Conservation (phyloP, 495 filamentous ascomycete species). For the Darksidea phi region DNA sequence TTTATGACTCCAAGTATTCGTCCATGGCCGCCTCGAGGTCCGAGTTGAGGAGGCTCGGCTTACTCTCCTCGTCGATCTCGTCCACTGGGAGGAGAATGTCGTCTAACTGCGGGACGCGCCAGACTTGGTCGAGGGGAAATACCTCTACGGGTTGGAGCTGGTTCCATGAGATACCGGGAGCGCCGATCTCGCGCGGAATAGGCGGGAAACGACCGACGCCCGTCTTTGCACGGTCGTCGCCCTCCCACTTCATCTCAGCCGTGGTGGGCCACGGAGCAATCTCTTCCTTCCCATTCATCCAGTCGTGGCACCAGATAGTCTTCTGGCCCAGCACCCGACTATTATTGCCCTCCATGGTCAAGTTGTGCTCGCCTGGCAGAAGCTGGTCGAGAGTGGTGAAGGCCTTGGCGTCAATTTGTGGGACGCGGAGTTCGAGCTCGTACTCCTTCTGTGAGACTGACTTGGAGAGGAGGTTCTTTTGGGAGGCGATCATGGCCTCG, state of each 20-base stretch:
- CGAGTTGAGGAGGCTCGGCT: constrained; percentile 19
- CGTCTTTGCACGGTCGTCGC: constrained; percentile 35
- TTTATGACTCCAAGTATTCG: constrained; percentile 8
- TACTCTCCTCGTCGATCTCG: constrained; percentile 30
- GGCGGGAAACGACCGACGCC: constrained; percentile 28
- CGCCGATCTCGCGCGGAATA: constrained; percentile 30
- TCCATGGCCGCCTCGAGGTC: constrained; percentile 29
- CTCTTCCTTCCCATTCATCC: constrained; percentile 29
- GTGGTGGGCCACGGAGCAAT: constrained; percentile 31
- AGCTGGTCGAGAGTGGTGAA: background rate
- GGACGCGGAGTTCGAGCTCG: background rate
- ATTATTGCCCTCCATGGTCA: constrained; percentile 9
- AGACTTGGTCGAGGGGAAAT: constrained; percentile 23
- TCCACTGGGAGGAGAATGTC: constrained; percentile 34
- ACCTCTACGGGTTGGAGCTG: constrained; percentile 20
- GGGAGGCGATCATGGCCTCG: constrained; percentile 17
- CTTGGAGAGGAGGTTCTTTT: background rate
- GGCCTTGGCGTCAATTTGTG: background rate
- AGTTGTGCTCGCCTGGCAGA: background rate
- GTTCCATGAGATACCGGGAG: constrained; percentile 28
- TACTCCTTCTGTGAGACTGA: constrained; percentile 12
- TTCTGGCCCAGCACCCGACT: constrained; percentile 15
- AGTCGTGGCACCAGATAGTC: constrained; percentile 35
- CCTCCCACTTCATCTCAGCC: constrained; percentile 37
- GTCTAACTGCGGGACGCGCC: constrained; percentile 23